Conservation (phyloP, 768 basidiomycete genomes). For the Dentipellis sp. region DNA sequence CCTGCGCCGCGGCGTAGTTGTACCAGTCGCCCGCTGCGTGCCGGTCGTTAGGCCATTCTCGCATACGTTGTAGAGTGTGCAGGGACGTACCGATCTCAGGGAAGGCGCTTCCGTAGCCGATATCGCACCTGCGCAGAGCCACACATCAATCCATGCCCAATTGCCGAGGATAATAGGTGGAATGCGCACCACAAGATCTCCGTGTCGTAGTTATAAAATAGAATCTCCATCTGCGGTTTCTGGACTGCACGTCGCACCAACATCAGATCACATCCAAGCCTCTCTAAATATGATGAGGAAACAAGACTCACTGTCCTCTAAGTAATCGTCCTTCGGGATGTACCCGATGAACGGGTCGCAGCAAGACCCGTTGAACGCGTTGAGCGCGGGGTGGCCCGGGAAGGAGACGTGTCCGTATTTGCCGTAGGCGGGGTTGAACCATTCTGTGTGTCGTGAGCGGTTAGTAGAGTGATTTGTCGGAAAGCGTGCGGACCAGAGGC, state of each 20-base stretch:
- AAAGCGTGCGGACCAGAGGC: not conserved
- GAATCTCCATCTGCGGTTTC: conserved; percentile 40
- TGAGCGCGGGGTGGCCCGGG: conserved; percentile 46
- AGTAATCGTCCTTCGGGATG: conserved; percentile 39
- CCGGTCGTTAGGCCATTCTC: not conserved
- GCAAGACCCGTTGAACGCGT: conserved; percentile 23
- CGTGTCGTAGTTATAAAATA: conserved; percentile 2
- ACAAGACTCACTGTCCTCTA: conserved; percentile 39
- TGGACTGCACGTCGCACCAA: conserved; percentile 34
- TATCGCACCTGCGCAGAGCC: conserved; percentile 26
- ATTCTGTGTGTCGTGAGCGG: conserved; percentile 10
- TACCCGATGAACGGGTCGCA: conserved; percentile 48
- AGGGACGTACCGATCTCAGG: conserved; percentile 4
- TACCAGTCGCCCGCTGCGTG: conserved; percentile 8
- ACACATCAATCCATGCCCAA: conserved; percentile 29
- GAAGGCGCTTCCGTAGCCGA: conserved; percentile 24
- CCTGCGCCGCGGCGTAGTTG: conserved; percentile 12
- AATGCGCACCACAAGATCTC: conserved; percentile 11
- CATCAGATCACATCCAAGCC: conserved; percentile 13
- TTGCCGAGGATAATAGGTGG: conserved; percentile 7
- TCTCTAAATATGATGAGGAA: conserved; percentile 13
- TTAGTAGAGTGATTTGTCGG: not conserved
- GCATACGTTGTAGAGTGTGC: no score
- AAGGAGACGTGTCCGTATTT: conserved; percentile 39
- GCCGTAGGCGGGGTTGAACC: conserved; percentile 47